Percentiles rank a stretch among this genome's conserved stretches.
Conservation (phyloP, 768 basidiomycete genomes). For the Termitomyces sp. region DNA sequence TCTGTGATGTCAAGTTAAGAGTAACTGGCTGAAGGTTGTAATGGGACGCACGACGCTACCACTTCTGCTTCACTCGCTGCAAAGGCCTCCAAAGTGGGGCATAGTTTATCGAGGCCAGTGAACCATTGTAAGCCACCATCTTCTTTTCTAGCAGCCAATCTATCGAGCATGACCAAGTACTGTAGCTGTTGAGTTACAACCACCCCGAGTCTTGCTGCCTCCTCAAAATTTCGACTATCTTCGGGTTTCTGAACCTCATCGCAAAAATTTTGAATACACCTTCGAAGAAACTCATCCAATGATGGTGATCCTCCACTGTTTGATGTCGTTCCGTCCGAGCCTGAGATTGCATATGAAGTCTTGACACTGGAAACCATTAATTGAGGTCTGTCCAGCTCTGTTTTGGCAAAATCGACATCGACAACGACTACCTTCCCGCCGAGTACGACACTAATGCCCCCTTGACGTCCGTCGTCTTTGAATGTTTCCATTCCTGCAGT, state of each 20-base stretch:
- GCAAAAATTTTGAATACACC: constrained; percentile 54
- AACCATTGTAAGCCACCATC: constrained; percentile 75
- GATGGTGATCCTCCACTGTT: constrained; percentile 48
- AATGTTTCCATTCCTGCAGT: constrained; percentile 73
- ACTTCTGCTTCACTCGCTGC: constrained; percentile 50
- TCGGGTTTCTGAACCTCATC: constrained; percentile 56
- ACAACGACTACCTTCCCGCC: constrained; percentile 81
- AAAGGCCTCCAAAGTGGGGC: constrained; percentile 43
- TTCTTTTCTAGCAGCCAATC: constrained; percentile 56
- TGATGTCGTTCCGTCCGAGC: constrained; percentile 32
- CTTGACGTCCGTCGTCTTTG: constrained; percentile 53
- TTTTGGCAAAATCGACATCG: constrained; percentile 60
- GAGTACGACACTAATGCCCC: constrained; percentile 53
- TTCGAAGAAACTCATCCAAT: constrained; percentile 61
- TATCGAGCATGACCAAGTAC: constrained; percentile 73
- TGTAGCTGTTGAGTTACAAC: constrained; percentile 52
- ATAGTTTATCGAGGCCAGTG: constrained; percentile 55
- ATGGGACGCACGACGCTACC: constrained; percentile 47
- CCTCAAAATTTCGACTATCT: constrained; percentile 44
- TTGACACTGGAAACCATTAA: constrained; percentile 57
- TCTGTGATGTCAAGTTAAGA: constrained; percentile 22
- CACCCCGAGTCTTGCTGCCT: constrained; percentile 47
- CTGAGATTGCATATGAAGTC: constrained; percentile 66
- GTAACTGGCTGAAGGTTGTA: not conserved
- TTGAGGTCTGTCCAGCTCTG: constrained; percentile 30